These are phyloP conservation scores for Apiotrichum akiyoshidainum DNA, from an alignment of 1,284 basidiomycete genomes.

Conservation along the genomic window DNA sequence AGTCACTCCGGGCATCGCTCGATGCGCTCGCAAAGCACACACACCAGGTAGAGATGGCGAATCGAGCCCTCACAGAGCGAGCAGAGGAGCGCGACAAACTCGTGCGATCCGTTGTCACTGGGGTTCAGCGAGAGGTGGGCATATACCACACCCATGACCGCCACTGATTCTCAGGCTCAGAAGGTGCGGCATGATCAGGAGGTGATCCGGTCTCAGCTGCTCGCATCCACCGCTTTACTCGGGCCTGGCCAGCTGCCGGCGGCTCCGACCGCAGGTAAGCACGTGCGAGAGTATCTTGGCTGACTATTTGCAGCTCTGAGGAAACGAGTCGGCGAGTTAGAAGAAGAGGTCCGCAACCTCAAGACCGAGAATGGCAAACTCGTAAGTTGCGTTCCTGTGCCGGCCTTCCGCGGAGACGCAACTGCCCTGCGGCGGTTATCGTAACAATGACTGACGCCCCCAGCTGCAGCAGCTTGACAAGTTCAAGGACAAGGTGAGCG, in stretches of 20 bases:
- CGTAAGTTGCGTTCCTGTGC: conserved; percentile 15
- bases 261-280: conserved; percentile 1
- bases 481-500: conserved; percentile 60
- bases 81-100: conserved; percentile 38
- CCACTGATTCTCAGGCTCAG: conserved; percentile 21
- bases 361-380: conserved; percentile 38
- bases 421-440: too few relatives aligned
- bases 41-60: conserved; percentile 35
- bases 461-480: conserved; percentile 77
- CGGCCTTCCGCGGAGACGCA: background rate
- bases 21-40: conserved; percentile 46
- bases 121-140: conserved; percentile 43
- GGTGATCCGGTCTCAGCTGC: conserved; percentile 35
- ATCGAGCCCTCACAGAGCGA: conserved; percentile 27
- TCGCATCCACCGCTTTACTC: conserved; percentile 22
- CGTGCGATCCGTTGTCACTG: conserved; percentile 40
- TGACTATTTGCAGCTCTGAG: conserved; percentile 3
- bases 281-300: too few relatives aligned
- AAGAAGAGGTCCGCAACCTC: conserved; percentile 60
- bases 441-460: background rate
- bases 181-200: conserved; percentile 36
- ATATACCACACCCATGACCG: background rate
- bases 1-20: conserved; percentile 42
- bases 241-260: conserved; percentile 3
- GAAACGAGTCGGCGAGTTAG: conserved; percentile 62